Evolutionary conservation across 2,329 filamentous ascomycete genomes (phyloP).

Genomic region (Penicillium polonicum): DNA sequence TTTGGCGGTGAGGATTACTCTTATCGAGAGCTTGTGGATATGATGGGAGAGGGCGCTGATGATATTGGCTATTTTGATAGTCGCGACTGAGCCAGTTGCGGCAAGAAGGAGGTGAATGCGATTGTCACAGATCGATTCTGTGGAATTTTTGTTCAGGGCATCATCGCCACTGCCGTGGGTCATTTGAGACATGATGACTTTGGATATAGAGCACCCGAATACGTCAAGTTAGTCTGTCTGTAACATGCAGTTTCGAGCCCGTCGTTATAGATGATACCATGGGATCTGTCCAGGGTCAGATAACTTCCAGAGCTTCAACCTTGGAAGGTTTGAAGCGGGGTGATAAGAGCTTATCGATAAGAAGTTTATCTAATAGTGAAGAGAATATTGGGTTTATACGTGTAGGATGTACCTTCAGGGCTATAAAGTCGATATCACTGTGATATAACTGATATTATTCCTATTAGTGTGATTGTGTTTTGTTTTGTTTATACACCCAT

Average conservation of each 20-base stretch:
- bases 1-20: constrained; percentile 71
- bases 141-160: neutral
- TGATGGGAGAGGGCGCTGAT: constrained; percentile 46
- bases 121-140: neutral
- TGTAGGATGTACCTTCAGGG: too few relatives aligned
- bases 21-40: constrained; percentile 64
- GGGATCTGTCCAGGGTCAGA: neutral
- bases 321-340: neutral
- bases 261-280: neutral
- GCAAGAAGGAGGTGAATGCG: constrained; percentile 49
- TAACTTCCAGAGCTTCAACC: neutral
- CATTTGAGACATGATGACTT: neutral
- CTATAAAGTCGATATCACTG: neutral
- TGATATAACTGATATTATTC: neutral
- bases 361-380: too few relatives aligned
- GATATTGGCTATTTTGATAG: constrained; percentile 73
- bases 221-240: neutral
- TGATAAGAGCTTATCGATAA: constrained; percentile 5
- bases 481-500: neutral
- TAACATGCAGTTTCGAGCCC: neutral
- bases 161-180: neutral
- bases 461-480: neutral
- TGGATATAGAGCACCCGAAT: too few relatives aligned
- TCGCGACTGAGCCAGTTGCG: constrained; percentile 71
- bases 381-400: too few relatives aligned